Conservation (phyloP, 345 rosid genomes). For the Euphorbia pulcherrima region DNA sequence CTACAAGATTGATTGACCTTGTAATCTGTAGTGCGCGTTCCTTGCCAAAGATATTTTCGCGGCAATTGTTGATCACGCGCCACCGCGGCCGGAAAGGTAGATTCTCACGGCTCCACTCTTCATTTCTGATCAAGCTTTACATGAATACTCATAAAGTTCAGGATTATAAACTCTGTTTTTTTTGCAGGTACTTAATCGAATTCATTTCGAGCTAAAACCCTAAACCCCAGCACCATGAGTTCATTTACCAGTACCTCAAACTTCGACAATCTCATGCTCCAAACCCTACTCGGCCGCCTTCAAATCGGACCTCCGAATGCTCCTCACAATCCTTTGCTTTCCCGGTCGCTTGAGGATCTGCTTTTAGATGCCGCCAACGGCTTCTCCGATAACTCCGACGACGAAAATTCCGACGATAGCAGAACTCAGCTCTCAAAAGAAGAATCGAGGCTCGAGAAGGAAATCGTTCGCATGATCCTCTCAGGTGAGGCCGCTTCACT, state of each 20-base stretch:
- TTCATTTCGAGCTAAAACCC: not conserved
- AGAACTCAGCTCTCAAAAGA: constrained; percentile 57
- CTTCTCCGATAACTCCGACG: constrained; percentile 48
- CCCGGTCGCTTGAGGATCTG: constrained; percentile 81
- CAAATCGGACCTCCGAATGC: constrained; percentile 55
- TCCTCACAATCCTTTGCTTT: constrained; percentile 40
- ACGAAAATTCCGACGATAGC: constrained; percentile 16
- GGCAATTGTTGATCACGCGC: not conserved
- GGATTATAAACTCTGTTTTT: not conserved
- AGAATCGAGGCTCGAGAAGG: constrained; percentile 80
- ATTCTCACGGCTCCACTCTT: not conserved
- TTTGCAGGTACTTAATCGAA: not conserved
- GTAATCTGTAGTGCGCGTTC: not conserved
- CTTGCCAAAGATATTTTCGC: not conserved
- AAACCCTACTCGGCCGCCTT: constrained; percentile 78
- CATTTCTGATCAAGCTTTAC: not conserved
- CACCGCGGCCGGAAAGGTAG: not conserved
- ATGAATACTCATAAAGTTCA: not conserved
- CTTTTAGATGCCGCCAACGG: constrained; percentile 51
- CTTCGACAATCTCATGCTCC: constrained; percentile 71
- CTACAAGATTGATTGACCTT: not conserved
- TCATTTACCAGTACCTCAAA: constrained; percentile 51
- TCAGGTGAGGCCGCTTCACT: constrained; percentile 69
- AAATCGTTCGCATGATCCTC: constrained; percentile 62
- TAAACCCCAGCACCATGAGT: constrained; percentile 34